A percentile compares a stretch with the other conserved stretches of the same genome.
phyloP scores from a whole-genome alignment of 768 basidiomycete genomes.

The Leccinum olivaceopallidum region DNA sequence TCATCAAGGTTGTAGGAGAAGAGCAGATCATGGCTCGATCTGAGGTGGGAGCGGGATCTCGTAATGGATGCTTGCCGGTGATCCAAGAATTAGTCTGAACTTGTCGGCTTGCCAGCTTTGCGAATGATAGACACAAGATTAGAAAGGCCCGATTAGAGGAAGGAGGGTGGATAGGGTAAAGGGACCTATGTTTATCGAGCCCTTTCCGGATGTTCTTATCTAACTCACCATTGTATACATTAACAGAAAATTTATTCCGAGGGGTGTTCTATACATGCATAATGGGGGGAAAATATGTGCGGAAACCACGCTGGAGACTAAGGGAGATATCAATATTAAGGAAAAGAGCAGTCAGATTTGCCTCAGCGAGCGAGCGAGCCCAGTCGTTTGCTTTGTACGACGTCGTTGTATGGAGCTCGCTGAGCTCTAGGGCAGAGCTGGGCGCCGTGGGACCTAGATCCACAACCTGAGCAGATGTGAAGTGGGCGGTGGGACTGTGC shows the following conservation, averaged over 20 bases:
- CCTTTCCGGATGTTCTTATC: not conserved
- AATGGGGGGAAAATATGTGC: not conserved
- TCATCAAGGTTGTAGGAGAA: too few species aligned
- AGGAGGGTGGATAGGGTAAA: not conserved
- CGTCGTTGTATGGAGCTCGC: not conserved
- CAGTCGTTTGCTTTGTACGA: slow-evolving; percentile 7
- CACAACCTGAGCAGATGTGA: slow-evolving; percentile 17
- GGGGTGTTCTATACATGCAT: too few species aligned
- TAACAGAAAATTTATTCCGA: too few species aligned
- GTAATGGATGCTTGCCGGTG: too few species aligned
- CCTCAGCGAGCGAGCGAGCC: not conserved
- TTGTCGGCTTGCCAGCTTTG: slow-evolving; percentile 32
- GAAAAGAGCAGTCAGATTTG: not conserved
- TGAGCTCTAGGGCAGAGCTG: slow-evolving; percentile 4
- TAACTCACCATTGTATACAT: too few species aligned
- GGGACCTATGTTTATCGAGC: not conserved
- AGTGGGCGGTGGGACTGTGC: not conserved
- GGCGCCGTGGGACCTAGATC: slow-evolving; percentile 3
- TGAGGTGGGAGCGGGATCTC: too few species aligned
- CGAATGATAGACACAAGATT: slow-evolving; percentile 33
- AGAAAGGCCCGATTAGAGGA: slow-evolving; percentile 10
- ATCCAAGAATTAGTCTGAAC: not conserved
- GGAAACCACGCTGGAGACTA: slow-evolving; percentile 1
- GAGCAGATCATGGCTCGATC: too few species aligned
- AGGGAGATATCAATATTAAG: not conserved